Percentiles rank a stretch among this genome's conserved stretches.
phyloP scores from a whole-genome alignment of 768 basidiomycete species.

The Trametes villosa region DNA sequence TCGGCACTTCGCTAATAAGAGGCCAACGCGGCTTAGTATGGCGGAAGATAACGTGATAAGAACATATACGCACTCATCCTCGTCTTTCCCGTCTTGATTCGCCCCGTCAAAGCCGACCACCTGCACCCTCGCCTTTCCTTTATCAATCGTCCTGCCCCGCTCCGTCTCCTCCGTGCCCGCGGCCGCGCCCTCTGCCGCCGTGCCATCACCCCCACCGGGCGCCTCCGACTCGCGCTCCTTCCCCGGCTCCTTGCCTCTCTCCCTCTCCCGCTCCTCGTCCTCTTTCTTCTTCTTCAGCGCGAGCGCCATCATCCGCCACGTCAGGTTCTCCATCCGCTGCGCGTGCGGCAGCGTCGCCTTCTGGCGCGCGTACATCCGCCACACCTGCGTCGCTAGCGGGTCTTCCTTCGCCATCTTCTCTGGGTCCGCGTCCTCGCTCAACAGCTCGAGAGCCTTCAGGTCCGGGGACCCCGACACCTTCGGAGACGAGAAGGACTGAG shows the following conservation, averaged over 20 bases:
- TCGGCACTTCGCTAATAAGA: constrained; percentile 48
- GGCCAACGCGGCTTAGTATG: constrained; percentile 26
- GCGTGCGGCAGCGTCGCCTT: constrained; percentile 91
- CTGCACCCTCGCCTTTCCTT: constrained; percentile 77
- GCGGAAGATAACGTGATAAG: constrained; percentile 24
- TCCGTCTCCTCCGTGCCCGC: constrained; percentile 43
- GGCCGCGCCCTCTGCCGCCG: constrained; percentile 10
- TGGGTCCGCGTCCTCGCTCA: constrained; percentile 54
- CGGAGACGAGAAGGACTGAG: constrained; percentile 68
- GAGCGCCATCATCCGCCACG: constrained; percentile 98
- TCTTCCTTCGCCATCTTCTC: constrained; percentile 79
- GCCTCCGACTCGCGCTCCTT: constrained; percentile 23
- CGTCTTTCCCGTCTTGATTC: constrained; percentile 71
- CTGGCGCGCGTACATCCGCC: constrained; percentile 93
- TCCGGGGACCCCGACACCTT: constrained; percentile 71
- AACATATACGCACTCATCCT: constrained; percentile 66
- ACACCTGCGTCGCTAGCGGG: constrained; percentile 93
- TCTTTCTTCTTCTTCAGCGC: constrained; percentile 89
- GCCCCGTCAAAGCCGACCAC: constrained; percentile 83
- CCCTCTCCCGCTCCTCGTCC: constrained; percentile 52
- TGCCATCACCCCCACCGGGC: constrained; percentile 6
- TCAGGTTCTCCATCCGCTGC: constrained; percentile 96
- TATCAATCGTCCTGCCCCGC: constrained; percentile 77
- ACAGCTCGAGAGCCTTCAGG: constrained; percentile 49
- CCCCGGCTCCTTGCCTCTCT: constrained; percentile 27